These are phyloP conservation scores for Aspergillus neotritici DNA, from an alignment of 2,329 filamentous ascomycete genomes.

Conservation along the genomic window DNA sequence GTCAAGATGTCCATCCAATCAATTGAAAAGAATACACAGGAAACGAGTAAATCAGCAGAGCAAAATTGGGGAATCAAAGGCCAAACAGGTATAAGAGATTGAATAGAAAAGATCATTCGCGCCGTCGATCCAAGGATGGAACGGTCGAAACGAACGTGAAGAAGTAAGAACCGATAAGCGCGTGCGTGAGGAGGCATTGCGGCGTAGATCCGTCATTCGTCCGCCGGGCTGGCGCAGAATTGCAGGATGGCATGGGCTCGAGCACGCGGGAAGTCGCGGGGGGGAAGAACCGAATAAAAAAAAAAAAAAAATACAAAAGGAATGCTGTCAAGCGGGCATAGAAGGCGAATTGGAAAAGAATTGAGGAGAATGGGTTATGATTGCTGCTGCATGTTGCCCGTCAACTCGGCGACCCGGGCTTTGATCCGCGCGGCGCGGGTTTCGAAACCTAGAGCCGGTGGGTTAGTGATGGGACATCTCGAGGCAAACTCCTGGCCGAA, in stretches of 20 bases:
- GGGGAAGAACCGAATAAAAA: neutral
- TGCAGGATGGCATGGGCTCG: neutral
- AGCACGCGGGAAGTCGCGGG: neutral
- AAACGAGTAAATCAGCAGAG: too few relatives aligned
- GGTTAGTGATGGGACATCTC: constrained; percentile 20
- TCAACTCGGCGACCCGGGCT: constrained; percentile 90
- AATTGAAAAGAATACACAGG: too few relatives aligned
- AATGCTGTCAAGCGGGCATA: constrained; percentile 1
- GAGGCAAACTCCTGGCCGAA: too few relatives aligned
- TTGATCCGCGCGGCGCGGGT: constrained; percentile 96
- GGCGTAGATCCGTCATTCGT: constrained; percentile 11
- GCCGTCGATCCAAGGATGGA: too few relatives aligned
- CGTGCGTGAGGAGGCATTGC: constrained; percentile 5
- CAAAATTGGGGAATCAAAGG: too few relatives aligned
- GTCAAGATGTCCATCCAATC: too few relatives aligned
- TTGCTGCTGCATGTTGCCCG: constrained; percentile 66
- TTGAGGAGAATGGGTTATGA: neutral
- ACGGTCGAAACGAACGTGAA: too few relatives aligned
- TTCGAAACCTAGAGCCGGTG: constrained; percentile 69
- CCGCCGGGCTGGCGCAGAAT: constrained; percentile 1
- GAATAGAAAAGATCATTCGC: too few relatives aligned
- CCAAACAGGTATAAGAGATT: too few relatives aligned
- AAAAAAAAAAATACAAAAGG: constrained; percentile 3
- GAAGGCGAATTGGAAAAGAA: constrained; percentile 2
- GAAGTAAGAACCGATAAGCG: too few relatives aligned